These are phyloP conservation scores for Solanum bulbocastanum DNA, from an alignment of 257 asterid species.

Conservation along the genomic window DNA sequence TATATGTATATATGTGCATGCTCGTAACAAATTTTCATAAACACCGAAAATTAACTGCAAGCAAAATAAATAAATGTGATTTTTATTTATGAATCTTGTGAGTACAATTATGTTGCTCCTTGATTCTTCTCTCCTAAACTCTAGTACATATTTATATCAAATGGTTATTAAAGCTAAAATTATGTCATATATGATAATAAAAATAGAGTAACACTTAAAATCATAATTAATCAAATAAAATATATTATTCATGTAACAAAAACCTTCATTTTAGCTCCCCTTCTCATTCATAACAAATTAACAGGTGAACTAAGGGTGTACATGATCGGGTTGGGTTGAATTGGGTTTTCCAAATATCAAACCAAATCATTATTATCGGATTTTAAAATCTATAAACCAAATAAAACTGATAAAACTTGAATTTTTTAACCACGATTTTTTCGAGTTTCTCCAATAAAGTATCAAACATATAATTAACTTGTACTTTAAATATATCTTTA, in stretches of 20 bases:
- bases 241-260: too few species aligned
- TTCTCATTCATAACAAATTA: neutral
- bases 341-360: neutral
- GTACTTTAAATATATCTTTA: neutral
- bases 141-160: neutral
- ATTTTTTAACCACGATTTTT: neutral
- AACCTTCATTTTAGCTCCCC: neutral
- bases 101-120: neutral
- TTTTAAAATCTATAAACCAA: too few species aligned
- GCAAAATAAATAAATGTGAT: neutral
- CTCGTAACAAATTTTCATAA: too few species aligned
- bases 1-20: neutral
- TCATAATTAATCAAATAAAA: too few species aligned
- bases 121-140: neutral
- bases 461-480: neutral
- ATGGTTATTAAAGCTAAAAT: neutral
- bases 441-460: too few species aligned
- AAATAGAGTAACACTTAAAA: neutral
- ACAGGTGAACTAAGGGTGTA: neutral
- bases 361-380: neutral
- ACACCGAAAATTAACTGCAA: neutral
- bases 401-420: neutral
- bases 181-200: neutral
- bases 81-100: neutral
- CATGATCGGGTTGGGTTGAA: neutral